These are phyloP conservation scores for Saccharomycopsis lassenensis DNA, from an alignment of 805 yeast genomes.

Conservation along the genomic window DNA sequence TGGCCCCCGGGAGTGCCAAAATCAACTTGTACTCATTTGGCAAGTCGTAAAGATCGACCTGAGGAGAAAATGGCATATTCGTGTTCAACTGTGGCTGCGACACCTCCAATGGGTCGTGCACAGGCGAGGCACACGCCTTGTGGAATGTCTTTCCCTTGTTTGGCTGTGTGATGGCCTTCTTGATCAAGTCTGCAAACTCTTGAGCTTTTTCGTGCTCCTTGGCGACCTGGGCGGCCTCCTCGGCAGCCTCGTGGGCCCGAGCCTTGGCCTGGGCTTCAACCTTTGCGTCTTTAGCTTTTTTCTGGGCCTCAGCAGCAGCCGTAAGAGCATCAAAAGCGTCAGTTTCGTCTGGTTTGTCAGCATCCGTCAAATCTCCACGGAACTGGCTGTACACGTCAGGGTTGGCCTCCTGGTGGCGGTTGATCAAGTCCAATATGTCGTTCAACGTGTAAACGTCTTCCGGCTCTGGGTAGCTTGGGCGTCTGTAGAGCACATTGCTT, in stretches of 20 bases:
- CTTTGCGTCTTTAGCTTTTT: slow-evolving; percentile 6
- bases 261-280: slow-evolving; percentile 9
- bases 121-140: slow-evolving; percentile 24
- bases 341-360: slow-evolving; percentile 2
- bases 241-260: slow-evolving; percentile 1
- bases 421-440: slow-evolving; percentile 16
- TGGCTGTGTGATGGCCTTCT: slow-evolving; percentile 1
- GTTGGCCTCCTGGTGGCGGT: slow-evolving; percentile 9
- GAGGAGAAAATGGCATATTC: slow-evolving; percentile 44
- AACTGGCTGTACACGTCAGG: slow-evolving; percentile 5
- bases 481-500: no score
- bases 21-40: slow-evolving; percentile 35
- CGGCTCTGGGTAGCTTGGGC: slow-evolving; percentile 4
- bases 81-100: slow-evolving; percentile 34
- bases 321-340: no score
- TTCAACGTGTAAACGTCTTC: slow-evolving; percentile 16
- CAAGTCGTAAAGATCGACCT: slow-evolving; percentile 45
- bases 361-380: slow-evolving; percentile 2
- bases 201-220: slow-evolving; percentile 14
- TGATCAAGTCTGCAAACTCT: slow-evolving; percentile 19
- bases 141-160: slow-evolving; percentile 18
- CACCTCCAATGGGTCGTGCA: slow-evolving; percentile 32
- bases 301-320: slow-evolving; percentile 1
- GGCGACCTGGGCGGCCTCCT: slow-evolving; percentile 4
- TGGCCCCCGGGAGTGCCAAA: slow-evolving; percentile 49